Base-by-base conservation (phyloP, 2,329 filamentous ascomycete genomes). In the Alternaria sp. region DNA sequence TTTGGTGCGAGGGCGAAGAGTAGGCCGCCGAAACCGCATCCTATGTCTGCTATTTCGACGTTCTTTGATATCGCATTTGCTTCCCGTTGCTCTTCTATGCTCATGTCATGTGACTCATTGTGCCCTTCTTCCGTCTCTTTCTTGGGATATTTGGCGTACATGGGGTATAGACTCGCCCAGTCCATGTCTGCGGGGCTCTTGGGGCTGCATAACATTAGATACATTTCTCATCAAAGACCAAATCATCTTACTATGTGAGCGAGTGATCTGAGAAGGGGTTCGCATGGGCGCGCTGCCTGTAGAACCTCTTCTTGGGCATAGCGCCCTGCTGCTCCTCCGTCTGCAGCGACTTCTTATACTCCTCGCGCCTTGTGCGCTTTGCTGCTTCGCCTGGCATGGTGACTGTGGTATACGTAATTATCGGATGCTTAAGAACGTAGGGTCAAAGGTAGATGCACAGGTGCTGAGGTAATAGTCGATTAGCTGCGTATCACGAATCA, bases 261-360 rank as follows among this genome's bases (percentile, higher is more conserved):
- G 88, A 85, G 83, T 99, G 96, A 76, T 99, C 96, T 3, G 95
- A 97, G 82, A 99, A 99, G 7, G 95, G 94, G 83, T 99, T 99
- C 67, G 96, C 96, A 83, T 99, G 96, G 40, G 96, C 96, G 80
- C 96, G 88, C 81, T 99, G 96, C 59, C 96, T 89, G 80, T 97
- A 99, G 83, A 96, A 97, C 83, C 92, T 95, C 86, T 99, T 99
- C 81, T 93, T 91, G 10, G 96, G 96, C 73, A 97, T 82, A 73
- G 89, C 86, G 8, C 88, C 81, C 66, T 81, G 77, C 62, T 82
- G 76, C n/a, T 79, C 79, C 12, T 76, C 72, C 57, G 75, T 75
- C 25, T 67, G 70, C 13, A 80, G 71, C 3, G 74, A 70, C 50
- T 77, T 77, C 44, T 79, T 80, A 68, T 83, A 82, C 51, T 84